These are phyloP conservation scores for Linnemannia hyalina DNA, from an alignment of 192 early-diverging fungal genomes.

Conservation along the genomic window DNA sequence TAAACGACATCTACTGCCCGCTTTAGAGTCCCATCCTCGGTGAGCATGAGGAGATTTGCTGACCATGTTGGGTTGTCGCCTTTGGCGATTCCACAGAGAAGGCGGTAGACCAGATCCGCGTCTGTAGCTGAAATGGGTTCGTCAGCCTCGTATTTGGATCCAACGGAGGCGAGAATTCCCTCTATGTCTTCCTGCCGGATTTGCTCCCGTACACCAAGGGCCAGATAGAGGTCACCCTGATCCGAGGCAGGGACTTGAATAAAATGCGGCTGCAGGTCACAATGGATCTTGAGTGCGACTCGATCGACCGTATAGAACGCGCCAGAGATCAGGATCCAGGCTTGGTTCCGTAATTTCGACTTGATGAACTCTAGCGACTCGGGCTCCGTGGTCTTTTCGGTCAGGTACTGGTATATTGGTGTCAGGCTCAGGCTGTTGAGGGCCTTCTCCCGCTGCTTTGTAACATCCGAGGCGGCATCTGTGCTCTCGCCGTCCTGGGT, in stretches of 20 bases:
- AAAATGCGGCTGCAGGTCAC: constrained; percentile 20
- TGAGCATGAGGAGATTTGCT: neutral
- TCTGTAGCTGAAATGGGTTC: constrained; percentile 8
- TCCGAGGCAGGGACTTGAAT: neutral
- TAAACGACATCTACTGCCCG: constrained; percentile 18
- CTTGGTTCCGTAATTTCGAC: neutral
- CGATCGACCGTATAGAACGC: constrained; percentile 1
- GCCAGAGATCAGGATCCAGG: constrained; percentile 25
- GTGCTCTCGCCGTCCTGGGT: neutral
- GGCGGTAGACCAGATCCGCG: constrained; percentile 6
- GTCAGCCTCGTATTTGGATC: neutral
- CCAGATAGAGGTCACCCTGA: constrained; percentile 10
- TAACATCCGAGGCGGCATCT: neutral
- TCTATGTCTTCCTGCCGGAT: constrained; percentile 14
- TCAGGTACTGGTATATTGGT: constrained; percentile 13
- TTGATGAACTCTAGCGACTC: constrained; percentile 2
- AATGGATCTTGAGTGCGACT: constrained; percentile 13
- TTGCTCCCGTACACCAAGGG: constrained; percentile 20
- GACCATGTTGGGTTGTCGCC: neutral
- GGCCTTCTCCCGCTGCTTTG: neutral
- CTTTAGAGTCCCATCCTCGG: constrained; percentile 2
- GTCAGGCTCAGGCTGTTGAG: neutral
- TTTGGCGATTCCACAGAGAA: neutral
- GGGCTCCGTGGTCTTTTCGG: neutral
- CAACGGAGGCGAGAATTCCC: neutral